Evolutionary conservation across 768 basidiomycete species (phyloP), one percentile per base, ranked within the genome.

Genomic region (Suillus fuscotomentosus): DNA sequence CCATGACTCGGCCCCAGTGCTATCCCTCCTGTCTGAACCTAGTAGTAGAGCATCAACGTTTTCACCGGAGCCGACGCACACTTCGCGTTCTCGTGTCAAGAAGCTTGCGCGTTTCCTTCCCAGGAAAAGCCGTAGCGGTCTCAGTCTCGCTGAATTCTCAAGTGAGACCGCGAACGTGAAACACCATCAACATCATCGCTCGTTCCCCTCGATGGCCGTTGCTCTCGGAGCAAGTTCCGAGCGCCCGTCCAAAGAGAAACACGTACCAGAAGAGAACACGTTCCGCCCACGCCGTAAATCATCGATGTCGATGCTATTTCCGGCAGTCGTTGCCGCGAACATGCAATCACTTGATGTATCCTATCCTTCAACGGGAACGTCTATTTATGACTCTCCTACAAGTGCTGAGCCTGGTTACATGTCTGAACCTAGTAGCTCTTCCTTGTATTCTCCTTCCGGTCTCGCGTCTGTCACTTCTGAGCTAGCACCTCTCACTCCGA

Each of bases 271-370:
- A 61, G 70, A 72, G 69, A 76, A 76, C 66, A 77, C 72, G 2
- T 76, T 76, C 39, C 76, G 77, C 63, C 69, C 75, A 20, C 75
- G 76, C 61, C 75, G 76, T 63, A 76, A 76, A 69, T 76, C 75
- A 61, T 68, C 73, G 34, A 75, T 72, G 6, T 68, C 73, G 24
- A 75, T 72, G 6, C 67, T 76, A 64, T 76, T 77, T 43, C 75
- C 75, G 2, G 67, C 68, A 54, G 72, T 74, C 61, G 60, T 75
- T 20, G 63, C 59, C 56, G 60, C 72, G 51, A 75, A 70, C 61
- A 63, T 75, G 54, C 74, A 76, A 22, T 69, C 75, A 39, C 73
- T 75, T 62, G 74, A 75, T 20, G 74, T 75, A 36, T 76, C 69
- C 1, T 66, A 36, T 50, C 76, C 75, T n/a, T 63, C 69, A 20